Evolutionary conservation across 2,329 filamentous ascomycete genomes (phyloP).

Genomic region (Diplodia seriata): DNA sequence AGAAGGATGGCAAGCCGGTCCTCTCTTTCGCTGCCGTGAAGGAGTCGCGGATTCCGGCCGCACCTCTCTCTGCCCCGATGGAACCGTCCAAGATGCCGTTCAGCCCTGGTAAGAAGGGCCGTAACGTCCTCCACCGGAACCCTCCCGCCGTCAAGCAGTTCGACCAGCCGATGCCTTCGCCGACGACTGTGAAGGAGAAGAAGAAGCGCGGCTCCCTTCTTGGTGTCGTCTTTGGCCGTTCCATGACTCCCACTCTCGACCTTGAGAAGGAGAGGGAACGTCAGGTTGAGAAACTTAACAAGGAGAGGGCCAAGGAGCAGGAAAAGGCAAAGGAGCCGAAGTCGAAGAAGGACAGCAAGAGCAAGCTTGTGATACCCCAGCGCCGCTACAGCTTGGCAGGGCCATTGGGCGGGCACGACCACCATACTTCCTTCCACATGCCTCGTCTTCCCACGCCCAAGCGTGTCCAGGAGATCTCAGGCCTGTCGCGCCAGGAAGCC

Average conservation of each 20-base stretch:
- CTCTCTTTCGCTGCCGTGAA: not conserved
- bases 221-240: conserved; percentile 20
- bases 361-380: conserved; percentile 3
- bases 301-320: conserved; percentile 9
- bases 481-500: conserved; percentile 3
- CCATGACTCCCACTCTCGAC: not conserved
- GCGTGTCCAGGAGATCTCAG: conserved; percentile 13
- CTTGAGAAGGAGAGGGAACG: conserved; percentile 16
- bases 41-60: conserved; percentile 3
- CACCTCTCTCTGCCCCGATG: conserved; percentile 2
- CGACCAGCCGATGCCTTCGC: conserved; percentile 10
- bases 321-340: conserved; percentile 15
- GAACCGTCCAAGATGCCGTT: not conserved
- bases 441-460: conserved; percentile 12
- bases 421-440: not conserved
- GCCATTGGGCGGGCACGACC: conserved; percentile 13
- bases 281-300: conserved; percentile 7
- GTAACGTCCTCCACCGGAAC: conserved; percentile 17
- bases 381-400: conserved; percentile 28
- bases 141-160: not conserved
- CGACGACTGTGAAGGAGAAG: conserved; percentile 16
- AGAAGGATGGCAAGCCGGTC: conserved; percentile 19
- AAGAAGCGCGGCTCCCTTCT: conserved; percentile 20
- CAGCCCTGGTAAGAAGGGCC: conserved; percentile 16
- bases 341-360: conserved; percentile 30